Conservation (phyloP, 139 green algal genomes). For the Chlorella sp. region DNA sequence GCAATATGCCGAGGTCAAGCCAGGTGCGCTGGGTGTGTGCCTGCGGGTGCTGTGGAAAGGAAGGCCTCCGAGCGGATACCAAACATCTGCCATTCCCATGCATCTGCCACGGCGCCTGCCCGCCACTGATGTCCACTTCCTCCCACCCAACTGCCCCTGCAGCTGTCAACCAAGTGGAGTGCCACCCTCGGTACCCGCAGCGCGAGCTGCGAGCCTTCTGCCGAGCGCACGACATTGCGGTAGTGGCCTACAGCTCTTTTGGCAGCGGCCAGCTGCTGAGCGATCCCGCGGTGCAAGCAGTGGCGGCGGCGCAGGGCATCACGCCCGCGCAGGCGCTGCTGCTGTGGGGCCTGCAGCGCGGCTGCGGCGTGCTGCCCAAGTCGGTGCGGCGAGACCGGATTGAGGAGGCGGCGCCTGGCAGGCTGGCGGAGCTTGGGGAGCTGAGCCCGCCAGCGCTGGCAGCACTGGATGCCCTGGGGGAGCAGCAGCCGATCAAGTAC, state of each 20-base stretch:
- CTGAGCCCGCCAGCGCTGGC: constrained; percentile 23
- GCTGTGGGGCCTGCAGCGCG: constrained; percentile 78
- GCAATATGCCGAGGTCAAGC: constrained; percentile 30
- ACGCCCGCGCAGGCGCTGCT: constrained; percentile 76
- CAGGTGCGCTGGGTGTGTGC: background rate
- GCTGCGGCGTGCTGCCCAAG: constrained; percentile 86
- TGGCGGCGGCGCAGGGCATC: constrained; percentile 35
- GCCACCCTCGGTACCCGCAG: constrained; percentile 64
- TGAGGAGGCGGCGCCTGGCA: constrained; percentile 32
- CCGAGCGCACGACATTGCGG: constrained; percentile 46
- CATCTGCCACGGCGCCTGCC: too few relatives aligned
- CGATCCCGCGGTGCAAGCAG: constrained; percentile 42
- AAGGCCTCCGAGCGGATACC: too few relatives aligned
- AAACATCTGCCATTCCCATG: too few relatives aligned
- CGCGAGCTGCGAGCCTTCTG: constrained; percentile 58
- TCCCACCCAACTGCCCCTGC: constrained; percentile 4
- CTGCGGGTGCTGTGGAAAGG: too few relatives aligned
- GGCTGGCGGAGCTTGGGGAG: constrained; percentile 45
- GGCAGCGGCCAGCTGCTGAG: constrained; percentile 59
- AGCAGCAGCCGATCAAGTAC: constrained; percentile 73
- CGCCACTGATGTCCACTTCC: too few relatives aligned
- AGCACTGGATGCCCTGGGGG: constrained; percentile 54
- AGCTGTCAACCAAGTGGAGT: constrained; percentile 74
- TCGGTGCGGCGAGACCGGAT: constrained; percentile 54
- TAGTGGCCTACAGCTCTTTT: constrained; percentile 67